phyloP scores from a whole-genome alignment of 495 filamentous ascomycete species.

The Podospora comata region DNA sequence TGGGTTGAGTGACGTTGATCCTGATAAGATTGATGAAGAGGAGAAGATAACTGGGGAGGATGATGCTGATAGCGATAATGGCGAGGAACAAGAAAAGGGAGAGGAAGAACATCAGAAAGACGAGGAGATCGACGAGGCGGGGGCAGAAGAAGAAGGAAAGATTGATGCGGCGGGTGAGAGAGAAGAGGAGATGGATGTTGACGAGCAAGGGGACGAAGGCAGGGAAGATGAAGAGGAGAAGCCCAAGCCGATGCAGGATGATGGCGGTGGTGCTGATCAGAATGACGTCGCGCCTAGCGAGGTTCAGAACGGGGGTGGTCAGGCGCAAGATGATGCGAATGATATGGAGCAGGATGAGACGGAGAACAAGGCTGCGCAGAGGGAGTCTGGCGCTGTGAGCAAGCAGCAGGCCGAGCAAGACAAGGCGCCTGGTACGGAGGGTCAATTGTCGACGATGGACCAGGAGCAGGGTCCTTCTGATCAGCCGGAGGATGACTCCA shows the following conservation, averaged over 20 bases:
- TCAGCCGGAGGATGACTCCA: conserved; percentile 42
- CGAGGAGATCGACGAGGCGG: conserved; percentile 27
- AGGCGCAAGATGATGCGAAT: conserved; percentile 52
- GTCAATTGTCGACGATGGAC: conserved; percentile 46
- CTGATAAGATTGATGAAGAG: conserved; percentile 35
- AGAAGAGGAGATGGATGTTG: conserved; percentile 41
- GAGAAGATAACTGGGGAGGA: conserved; percentile 25
- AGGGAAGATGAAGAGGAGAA: conserved; percentile 35
- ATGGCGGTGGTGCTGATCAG: conserved; percentile 53
- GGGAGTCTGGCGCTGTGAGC: conserved; percentile 47
- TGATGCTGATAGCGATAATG: conserved; percentile 16
- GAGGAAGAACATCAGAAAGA: conserved; percentile 49
- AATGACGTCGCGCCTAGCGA: conserved; percentile 69
- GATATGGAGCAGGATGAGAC: conserved; percentile 42
- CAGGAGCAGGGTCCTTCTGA: conserved; percentile 52
- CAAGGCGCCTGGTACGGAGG: conserved; percentile 48
- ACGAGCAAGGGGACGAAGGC: conserved; percentile 31
- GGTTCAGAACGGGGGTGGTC: conserved; percentile 53
- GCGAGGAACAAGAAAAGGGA: conserved; percentile 27
- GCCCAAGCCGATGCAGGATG: conserved; percentile 35
- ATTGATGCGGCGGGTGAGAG: conserved; percentile 32
- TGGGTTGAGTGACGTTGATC: conserved; percentile 51
- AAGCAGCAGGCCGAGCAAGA: conserved; percentile 50
- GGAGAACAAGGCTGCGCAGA: conserved; percentile 46
- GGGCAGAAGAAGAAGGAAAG: conserved; percentile 34